Conservation (phyloP, 345 rosid species). For the Sonneratia alba region DNA sequence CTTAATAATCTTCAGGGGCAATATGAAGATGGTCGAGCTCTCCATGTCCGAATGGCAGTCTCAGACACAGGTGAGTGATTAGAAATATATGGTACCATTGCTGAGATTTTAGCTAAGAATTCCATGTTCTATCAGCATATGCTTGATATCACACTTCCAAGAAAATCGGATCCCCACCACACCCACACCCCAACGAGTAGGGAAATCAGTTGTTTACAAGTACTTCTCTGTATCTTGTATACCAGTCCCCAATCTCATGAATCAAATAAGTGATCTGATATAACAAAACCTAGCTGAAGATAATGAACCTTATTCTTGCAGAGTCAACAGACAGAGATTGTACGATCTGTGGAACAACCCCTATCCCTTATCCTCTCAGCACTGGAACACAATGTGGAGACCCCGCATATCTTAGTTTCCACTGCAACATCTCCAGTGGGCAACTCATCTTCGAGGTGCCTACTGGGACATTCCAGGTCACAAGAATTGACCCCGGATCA, state of each 20-base stretch:
- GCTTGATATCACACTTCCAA: too few species aligned
- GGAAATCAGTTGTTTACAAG: too few species aligned
- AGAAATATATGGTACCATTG: background rate
- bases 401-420: constrained; percentile 36
- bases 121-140: too few species aligned
- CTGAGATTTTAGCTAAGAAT: too few species aligned
- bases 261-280: too few species aligned
- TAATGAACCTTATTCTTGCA: constrained; percentile 14
- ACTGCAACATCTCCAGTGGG: constrained; percentile 36
- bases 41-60: constrained; percentile 33
- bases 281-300: background rate
- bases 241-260: too few species aligned
- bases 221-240: too few species aligned
- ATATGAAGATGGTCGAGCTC: constrained; percentile 24
- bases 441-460: constrained; percentile 28
- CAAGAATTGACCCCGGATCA: constrained; percentile 27
- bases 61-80: constrained; percentile 34
- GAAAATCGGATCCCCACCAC: too few species aligned
- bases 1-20: constrained; percentile 47
- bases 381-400: constrained; percentile 52
- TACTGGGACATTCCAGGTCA: constrained; percentile 27
- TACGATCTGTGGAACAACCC: constrained; percentile 34
- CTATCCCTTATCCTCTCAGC: constrained; percentile 58
- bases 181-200: too few species aligned
- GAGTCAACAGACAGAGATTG: constrained; percentile 38